phyloP scores from a whole-genome alignment of 441 rosid genomes.

The Adansonia madagascariensis region DNA sequence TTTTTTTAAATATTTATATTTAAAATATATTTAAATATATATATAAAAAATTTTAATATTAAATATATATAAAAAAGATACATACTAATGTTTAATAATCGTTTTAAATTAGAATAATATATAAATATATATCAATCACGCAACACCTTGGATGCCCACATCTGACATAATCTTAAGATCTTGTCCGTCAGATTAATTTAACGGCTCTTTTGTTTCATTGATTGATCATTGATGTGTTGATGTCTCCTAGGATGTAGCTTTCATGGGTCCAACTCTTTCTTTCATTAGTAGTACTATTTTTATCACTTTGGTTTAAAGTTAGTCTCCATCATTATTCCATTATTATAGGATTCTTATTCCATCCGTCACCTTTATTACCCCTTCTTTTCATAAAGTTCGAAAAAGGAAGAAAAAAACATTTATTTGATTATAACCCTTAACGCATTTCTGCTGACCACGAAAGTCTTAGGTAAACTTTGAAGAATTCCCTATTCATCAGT shows the following conservation, averaged over 20 bases:
- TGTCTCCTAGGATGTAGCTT: too few relatives aligned
- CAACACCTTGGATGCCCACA: neutral
- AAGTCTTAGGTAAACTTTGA: neutral
- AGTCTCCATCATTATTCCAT: neutral
- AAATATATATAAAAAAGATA: too few relatives aligned
- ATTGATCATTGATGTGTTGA: neutral
- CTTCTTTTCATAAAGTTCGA: neutral
- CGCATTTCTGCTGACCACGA: neutral
- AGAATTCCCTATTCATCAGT: too few relatives aligned
- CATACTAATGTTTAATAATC: too few relatives aligned
- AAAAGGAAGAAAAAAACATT: neutral
- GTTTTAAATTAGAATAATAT: too few relatives aligned
- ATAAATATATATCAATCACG: neutral
- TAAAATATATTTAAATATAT: too few relatives aligned
- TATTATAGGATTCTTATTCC: slow-evolving; percentile 27
- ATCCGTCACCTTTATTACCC: neutral
- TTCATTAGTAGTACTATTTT: neutral
- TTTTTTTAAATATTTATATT: too few relatives aligned
- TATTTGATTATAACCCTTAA: neutral
- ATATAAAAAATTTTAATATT: too few relatives aligned
- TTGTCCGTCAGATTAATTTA: neutral
- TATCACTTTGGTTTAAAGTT: neutral
- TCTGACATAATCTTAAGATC: neutral
- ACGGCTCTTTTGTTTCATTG: slow-evolving; percentile 21
- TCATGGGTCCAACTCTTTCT: neutral